Evolutionary conservation across 208 protist species (phyloP).

Genomic region (Wallacemonas rigidus): DNA sequence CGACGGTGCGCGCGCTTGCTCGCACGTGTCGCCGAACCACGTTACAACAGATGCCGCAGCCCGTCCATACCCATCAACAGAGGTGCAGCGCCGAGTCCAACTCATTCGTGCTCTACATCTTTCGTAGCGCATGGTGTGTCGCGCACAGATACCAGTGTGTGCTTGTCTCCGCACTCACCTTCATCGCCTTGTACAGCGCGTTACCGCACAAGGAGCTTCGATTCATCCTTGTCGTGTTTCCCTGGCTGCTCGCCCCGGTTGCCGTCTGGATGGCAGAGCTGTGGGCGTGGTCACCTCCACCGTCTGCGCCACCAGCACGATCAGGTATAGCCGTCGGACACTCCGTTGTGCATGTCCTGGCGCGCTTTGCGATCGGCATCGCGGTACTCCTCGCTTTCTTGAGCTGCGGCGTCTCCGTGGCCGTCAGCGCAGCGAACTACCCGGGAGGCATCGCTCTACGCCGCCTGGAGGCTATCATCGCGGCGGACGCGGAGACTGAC

Average conservation of each 20-base stretch:
- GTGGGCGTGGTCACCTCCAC: neutral
- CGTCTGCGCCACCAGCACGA: neutral
- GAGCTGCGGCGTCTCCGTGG: constrained; percentile 33
- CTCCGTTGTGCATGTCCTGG: neutral
- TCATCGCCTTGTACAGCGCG: constrained; percentile 80
- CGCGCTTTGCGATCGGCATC: constrained; percentile 1
- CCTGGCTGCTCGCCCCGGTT: constrained; percentile 71
- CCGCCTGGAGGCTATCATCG: constrained; percentile 27
- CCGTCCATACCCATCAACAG: too few relatives aligned
- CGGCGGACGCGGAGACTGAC: constrained; percentile 15
- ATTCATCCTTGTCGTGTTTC: constrained; percentile 92
- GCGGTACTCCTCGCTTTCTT: constrained; percentile 23
- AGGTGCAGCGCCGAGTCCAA: too few relatives aligned
- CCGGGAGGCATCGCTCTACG: constrained; percentile 35
- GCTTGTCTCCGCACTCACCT: constrained; percentile 45
- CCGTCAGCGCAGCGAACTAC: constrained; percentile 44
- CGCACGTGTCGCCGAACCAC: too few relatives aligned
- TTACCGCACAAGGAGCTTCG: constrained; percentile 95
- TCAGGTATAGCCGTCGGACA: neutral
- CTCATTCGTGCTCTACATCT: neutral
- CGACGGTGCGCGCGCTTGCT: too few relatives aligned
- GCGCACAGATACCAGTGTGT: constrained; percentile 11
- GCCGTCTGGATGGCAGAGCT: constrained; percentile 27
- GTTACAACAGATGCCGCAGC: too few relatives aligned
- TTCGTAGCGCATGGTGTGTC: constrained; percentile 3